Conservation (phyloP, 495 filamentous ascomycete genomes). For the Aspergillus baeticus region DNA sequence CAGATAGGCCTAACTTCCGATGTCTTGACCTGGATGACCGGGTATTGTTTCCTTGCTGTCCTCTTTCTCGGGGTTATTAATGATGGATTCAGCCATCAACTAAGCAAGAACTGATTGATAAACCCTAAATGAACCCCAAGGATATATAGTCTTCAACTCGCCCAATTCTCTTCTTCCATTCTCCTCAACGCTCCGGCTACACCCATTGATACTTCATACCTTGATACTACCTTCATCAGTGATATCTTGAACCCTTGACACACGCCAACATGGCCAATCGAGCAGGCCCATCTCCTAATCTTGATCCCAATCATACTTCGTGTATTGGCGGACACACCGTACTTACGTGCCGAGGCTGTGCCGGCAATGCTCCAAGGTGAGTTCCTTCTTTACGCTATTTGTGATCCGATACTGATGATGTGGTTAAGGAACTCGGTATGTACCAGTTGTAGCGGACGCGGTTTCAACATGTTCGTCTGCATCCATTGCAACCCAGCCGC, state of each 20-base stretch:
- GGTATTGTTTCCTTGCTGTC: background rate
- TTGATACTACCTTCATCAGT: background rate
- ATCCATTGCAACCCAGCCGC: conserved; percentile 35
- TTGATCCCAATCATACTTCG: conserved; percentile 36
- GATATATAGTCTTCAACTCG: background rate
- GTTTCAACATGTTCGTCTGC: conserved; percentile 39
- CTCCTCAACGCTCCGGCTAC: background rate
- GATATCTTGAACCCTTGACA: background rate
- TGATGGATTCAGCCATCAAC: conserved; percentile 5
- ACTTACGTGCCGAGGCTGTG: conserved; percentile 37
- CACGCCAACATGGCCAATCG: conserved; percentile 22
- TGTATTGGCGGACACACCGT: conserved; percentile 40
- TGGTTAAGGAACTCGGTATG: conserved; percentile 32
- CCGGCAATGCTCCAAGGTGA: conserved; percentile 44
- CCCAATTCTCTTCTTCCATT: background rate
- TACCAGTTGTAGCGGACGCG: conserved; percentile 32
- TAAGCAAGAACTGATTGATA: conserved; percentile 4
- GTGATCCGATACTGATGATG: background rate
- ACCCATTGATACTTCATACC: background rate
- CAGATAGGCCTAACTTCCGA: conserved; percentile 1
- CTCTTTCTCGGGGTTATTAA: background rate
- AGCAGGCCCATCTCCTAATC: conserved; percentile 16
- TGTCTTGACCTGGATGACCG: background rate
- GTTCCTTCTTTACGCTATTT: background rate
- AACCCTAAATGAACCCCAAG: conserved; percentile 11